Evolutionary conservation across 768 basidiomycete species (phyloP).

Genomic region (Tremella fuciformis): DNA sequence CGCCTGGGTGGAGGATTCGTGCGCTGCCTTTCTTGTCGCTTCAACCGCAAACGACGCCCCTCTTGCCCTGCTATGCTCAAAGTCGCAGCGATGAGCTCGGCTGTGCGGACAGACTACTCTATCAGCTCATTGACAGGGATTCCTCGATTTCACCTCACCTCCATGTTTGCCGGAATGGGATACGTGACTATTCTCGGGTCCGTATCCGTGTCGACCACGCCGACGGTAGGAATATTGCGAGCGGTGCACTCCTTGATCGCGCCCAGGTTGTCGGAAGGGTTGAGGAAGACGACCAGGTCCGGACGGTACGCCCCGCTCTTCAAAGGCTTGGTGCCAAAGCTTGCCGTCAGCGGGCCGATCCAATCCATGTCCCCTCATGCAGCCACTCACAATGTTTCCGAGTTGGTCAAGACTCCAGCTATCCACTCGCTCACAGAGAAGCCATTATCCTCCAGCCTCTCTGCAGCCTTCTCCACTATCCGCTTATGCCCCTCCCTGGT

Average conservation of each 20-base stretch:
- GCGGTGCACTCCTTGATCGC: conserved; percentile 89
- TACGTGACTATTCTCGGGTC: conserved; percentile 97
- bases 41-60: conserved; percentile 45
- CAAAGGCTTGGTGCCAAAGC: conserved; percentile 49
- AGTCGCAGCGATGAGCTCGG: conserved; percentile 84
- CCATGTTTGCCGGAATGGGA: conserved; percentile 97
- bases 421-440: conserved; percentile 85
- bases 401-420: conserved; percentile 90
- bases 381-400: conserved; percentile 49
- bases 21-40: conserved; percentile 8
- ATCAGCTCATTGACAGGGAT: neutral
- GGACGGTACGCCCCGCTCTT: conserved; percentile 57
- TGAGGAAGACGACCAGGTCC: conserved; percentile 86
- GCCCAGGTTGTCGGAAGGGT: conserved; percentile 72
- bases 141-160: conserved; percentile 52
- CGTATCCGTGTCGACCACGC: conserved; percentile 88
- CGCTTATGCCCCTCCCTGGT: conserved; percentile 61
- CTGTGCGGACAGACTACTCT: conserved; percentile 67
- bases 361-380: neutral
- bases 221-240: conserved; percentile 87
- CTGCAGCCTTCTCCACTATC: conserved; percentile 72
- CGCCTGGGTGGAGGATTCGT: conserved; percentile 11
- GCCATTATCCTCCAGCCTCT: conserved; percentile 72
- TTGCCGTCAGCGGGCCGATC: conserved; percentile 8
- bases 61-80: conserved; percentile 76